Evolutionary conservation across 2,329 filamentous ascomycete genomes (phyloP), one percentile per base, ranked within the genome.

Genomic region (Pleomassaria siparia): DNA sequence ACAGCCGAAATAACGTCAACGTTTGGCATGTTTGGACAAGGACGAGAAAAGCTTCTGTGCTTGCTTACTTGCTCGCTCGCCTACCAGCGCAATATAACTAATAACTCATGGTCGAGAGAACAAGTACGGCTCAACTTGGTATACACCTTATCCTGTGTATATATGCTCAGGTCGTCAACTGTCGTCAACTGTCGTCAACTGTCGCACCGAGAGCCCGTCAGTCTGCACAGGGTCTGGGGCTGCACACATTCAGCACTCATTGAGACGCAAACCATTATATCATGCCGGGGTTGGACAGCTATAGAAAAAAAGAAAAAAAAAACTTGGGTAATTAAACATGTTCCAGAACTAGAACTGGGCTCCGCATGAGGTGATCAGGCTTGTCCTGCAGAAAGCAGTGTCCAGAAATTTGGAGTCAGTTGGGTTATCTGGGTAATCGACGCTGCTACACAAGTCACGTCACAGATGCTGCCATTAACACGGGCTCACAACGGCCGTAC

Each of bases 401-500:
- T 12, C 9, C 20, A 22, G 35, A n/a, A 20, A 24, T 37, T 4
- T 22, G 35, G 10, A 37, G 8, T 6, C 21, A 41, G 39, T 13
- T 7, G 21, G 35, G 18, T 45, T n/a, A n/a, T 47, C 40, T 51
- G 52, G 50, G 51, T 53, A 53, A 57, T 55, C 25, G 46, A 46
- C 51, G 32, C 44, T 56, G 53, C 54, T 53, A 59, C 56, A 60
- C 55, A 41, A 43, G 42, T 37, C 51, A 52, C 44, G 62, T 60
- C 48, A 60, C 59, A 55, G 52, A 51, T 41, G 16, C n/a, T 40
- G 51, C 35, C 44, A 47, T 49, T 53, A 51, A 55, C 51, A 53
- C 50, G 53, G 54, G 57, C 44, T 56, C 49, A 4, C 50, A 56
- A 59, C 54, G 53, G 51, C 54, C 42, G 53, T 48, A 49, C 40